A percentile compares a stretch with the other conserved stretches of the same genome.
phyloP scores from a whole-genome alignment of 352 stramenopile species.

The Phytopythium mirpurense region DNA sequence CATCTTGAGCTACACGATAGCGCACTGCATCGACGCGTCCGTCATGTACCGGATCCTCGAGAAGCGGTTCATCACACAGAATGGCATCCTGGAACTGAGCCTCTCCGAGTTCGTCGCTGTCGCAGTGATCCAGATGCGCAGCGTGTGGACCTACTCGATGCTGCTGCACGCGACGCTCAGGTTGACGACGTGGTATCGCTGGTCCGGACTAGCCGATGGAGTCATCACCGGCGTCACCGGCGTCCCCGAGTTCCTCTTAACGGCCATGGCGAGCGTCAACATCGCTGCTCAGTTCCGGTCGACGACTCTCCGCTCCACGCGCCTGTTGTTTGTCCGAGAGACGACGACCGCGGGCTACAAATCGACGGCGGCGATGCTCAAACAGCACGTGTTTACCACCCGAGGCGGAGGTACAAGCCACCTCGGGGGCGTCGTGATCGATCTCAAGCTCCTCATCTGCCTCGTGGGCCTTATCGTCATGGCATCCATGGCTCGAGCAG shows the following conservation, averaged over 20 bases:
- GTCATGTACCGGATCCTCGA: conserved; percentile 31
- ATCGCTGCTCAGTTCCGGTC: conserved; percentile 29
- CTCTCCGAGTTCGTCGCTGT: conserved; percentile 20
- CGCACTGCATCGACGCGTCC: conserved; percentile 37
- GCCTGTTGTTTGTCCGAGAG: conserved; percentile 7
- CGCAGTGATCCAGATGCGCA: conserved; percentile 39
- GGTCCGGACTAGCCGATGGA: conserved; percentile 1
- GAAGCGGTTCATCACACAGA: conserved; percentile 21
- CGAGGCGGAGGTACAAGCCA: conserved; percentile 12
- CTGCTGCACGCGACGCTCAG: conserved; percentile 18
- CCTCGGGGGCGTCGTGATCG: conserved; percentile 24
- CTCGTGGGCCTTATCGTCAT: conserved; percentile 9
- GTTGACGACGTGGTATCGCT: conserved; percentile 11
- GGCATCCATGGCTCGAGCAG: not conserved
- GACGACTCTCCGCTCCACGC: conserved; percentile 15
- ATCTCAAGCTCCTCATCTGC: conserved; percentile 25
- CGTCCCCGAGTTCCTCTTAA: conserved; percentile 29
- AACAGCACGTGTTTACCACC: conserved; percentile 8
- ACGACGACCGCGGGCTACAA: not conserved
- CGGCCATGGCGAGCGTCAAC: conserved; percentile 22
- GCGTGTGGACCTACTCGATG: conserved; percentile 35
- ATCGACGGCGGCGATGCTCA: not conserved
- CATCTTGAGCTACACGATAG: conserved; percentile 34
- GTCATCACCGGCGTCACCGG: conserved; percentile 18
- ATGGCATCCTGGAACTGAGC: conserved; percentile 20